Conservation (phyloP, 2,329 filamentous ascomycete genomes). For the Zymoseptoria ardabiliae region DNA sequence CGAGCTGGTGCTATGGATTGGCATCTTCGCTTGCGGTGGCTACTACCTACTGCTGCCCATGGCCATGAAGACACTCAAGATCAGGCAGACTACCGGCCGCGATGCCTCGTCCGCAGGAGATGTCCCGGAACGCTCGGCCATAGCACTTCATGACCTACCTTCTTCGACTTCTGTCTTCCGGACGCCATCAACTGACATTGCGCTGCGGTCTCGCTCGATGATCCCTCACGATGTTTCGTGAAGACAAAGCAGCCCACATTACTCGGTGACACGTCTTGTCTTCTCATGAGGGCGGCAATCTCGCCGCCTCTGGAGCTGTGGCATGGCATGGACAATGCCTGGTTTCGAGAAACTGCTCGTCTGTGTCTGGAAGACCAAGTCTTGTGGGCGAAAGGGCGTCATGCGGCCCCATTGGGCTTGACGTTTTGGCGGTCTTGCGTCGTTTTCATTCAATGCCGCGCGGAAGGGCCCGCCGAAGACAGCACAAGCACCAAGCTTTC, state of each 20-base stretch:
- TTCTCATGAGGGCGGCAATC: too few relatives aligned
- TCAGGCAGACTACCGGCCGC: background rate
- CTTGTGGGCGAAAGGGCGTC: background rate
- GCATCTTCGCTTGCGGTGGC: constrained; percentile 57
- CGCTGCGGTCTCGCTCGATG: constrained; percentile 17
- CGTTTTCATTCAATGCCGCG: background rate
- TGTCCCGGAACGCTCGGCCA: constrained; percentile 2
- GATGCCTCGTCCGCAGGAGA: background rate
- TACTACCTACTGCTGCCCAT: constrained; percentile 59
- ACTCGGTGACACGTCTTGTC: too few relatives aligned
- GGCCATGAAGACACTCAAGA: constrained; percentile 33
- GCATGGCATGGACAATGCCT: too few relatives aligned
- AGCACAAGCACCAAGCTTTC: too few relatives aligned
- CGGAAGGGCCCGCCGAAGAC: background rate
- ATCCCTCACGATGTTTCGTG: background rate
- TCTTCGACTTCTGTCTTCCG: constrained; percentile 59
- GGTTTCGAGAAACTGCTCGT: too few relatives aligned
- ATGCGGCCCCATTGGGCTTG: background rate
- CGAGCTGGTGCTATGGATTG: constrained; percentile 60
- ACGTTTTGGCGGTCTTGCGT: background rate
- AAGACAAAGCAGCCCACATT: constrained; percentile 1
- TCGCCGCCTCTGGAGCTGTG: too few relatives aligned
- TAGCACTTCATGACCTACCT: constrained; percentile 44
- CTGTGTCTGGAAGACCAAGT: background rate
- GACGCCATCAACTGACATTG: constrained; percentile 43